These are phyloP conservation scores for Amanita rimosa DNA, from an alignment of 768 basidiomycete genomes.

Conservation along the genomic window DNA sequence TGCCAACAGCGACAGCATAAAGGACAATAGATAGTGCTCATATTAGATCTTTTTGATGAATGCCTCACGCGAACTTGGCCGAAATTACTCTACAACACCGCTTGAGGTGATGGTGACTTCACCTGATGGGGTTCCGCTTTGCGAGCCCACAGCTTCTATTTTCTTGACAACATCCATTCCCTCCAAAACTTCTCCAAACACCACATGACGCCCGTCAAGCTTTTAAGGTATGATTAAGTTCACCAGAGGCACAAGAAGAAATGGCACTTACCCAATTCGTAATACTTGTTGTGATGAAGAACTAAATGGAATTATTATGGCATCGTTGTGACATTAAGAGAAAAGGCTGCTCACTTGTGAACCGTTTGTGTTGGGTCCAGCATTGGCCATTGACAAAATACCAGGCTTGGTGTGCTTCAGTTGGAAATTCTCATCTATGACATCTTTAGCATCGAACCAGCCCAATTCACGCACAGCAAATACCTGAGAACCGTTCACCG, in stretches of 20 bases:
- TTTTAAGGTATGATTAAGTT: conserved; percentile 8
- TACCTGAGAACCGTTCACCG: conserved; percentile 67
- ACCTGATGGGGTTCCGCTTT: conserved; percentile 24
- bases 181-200: conserved; percentile 59
- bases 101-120: conserved; percentile 50
- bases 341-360: conserved; percentile 46
- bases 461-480: conserved; percentile 11
- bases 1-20: neutral
- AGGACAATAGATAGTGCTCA: neutral
- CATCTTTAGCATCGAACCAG: neutral
- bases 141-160: conserved; percentile 37
- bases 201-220: conserved; percentile 59
- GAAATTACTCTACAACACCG: conserved; percentile 29
- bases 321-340: neutral
- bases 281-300: conserved; percentile 66
- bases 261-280: conserved; percentile 46
- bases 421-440: conserved; percentile 69
- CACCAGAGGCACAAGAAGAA: neutral
- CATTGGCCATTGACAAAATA: conserved; percentile 76
- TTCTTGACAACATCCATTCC: conserved; percentile 55
- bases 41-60: neutral
- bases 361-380: conserved; percentile 72
- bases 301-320: conserved; percentile 22
- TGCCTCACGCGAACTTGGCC: neutral
- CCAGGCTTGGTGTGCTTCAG: conserved; percentile 57